phyloP scores from a whole-genome alignment of 345 rosid species.

The Rhodamnia rubescens region DNA sequence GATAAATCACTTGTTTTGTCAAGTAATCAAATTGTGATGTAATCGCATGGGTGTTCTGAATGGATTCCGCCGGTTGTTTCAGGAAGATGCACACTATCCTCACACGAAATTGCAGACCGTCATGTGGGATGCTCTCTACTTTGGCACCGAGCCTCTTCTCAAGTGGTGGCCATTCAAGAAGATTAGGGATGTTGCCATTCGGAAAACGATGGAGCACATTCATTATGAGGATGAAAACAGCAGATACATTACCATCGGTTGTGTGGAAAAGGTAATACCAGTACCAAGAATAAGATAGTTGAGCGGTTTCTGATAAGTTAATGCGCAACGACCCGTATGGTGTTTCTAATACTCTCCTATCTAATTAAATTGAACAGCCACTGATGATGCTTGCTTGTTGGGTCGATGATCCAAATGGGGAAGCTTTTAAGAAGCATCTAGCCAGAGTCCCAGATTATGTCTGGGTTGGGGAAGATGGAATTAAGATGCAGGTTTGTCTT shows the following conservation, averaged over 20 bases:
- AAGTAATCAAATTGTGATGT: neutral
- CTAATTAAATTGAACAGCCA: slow-evolving; percentile 9
- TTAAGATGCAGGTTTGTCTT: slow-evolving; percentile 61
- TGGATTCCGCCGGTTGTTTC: neutral
- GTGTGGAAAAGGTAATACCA: slow-evolving; percentile 43
- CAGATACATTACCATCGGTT: slow-evolving; percentile 54
- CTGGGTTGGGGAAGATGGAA: slow-evolving; percentile 96
- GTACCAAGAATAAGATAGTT: neutral
- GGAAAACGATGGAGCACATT: too few species aligned
- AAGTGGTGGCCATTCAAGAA: too few species aligned
- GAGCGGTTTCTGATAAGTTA: neutral
- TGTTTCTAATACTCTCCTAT: neutral
- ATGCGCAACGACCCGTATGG: neutral
- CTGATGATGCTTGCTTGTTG: slow-evolving; percentile 70
- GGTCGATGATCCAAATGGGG: slow-evolving; percentile 61
- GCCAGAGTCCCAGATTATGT: slow-evolving; percentile 63
- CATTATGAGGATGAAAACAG: slow-evolving; percentile 57
- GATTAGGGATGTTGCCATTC: too few species aligned
- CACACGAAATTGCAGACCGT: slow-evolving; percentile 46
- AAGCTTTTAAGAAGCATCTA: slow-evolving; percentile 59
- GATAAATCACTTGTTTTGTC: neutral
- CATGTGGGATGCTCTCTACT: slow-evolving; percentile 23
- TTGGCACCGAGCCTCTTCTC: slow-evolving; percentile 9
- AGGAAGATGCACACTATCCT: slow-evolving; percentile 57
- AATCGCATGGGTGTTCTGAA: neutral